Evolutionary conservation across 106 monocot genomes (phyloP).

Genomic region (Dendrobium huoshanense): DNA sequence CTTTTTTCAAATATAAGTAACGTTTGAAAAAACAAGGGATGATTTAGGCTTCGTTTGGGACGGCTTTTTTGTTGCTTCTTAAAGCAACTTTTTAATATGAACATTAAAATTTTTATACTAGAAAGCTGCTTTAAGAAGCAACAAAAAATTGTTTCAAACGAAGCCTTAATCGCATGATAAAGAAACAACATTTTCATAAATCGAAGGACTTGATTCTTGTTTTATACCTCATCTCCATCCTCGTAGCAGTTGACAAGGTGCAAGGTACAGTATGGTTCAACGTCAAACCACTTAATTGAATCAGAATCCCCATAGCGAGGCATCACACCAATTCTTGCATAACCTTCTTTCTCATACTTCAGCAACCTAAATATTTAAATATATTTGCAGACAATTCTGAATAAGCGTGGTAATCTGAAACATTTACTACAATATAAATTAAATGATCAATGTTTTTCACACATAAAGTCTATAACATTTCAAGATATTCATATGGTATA

Average conservation of each 20-base stretch:
- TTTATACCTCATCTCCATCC: slow-evolving; percentile 35
- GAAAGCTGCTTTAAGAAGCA: no score
- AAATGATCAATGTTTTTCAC: background rate
- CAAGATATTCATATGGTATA: no score
- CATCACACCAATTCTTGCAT: slow-evolving; percentile 58
- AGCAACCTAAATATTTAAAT: slow-evolving; percentile 26
- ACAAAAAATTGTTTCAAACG: no score
- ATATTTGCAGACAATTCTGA: background rate
- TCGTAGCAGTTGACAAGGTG: slow-evolving; percentile 41
- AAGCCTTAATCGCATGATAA: background rate
- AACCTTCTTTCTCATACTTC: slow-evolving; percentile 44
- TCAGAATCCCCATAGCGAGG: slow-evolving; percentile 47
- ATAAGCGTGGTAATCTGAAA: background rate
- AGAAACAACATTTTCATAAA: background rate
- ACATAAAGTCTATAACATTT: background rate
- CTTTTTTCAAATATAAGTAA: no score
- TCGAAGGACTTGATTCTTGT: background rate
- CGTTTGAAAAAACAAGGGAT: background rate
- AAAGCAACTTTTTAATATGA: no score
- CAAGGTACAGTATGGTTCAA: slow-evolving; percentile 29
- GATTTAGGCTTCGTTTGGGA: no score
- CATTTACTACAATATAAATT: background rate
- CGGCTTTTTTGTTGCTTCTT: no score
- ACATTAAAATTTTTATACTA: no score
- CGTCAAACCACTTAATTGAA: slow-evolving; percentile 43